Base-by-base conservation (phyloP, 495 filamentous ascomycete species). In the Chaetomidium leptoderma region DNA sequence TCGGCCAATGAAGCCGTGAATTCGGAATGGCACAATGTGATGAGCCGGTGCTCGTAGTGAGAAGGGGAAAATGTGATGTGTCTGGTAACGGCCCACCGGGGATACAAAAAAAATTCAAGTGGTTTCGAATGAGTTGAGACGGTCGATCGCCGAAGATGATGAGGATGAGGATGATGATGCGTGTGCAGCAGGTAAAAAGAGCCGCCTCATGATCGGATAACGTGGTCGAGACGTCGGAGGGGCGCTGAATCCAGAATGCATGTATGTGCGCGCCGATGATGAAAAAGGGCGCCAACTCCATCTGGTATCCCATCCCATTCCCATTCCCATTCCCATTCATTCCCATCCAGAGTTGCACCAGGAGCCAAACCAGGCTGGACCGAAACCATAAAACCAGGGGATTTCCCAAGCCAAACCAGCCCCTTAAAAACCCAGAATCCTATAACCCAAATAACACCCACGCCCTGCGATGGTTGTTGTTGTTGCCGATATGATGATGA, bases 391-490 rank as follows among this genome's bases (percentile, higher is more conserved):
- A 42, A 42, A 30, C 9, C 3, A 24, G 26, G 35, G 33, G 26
- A 16, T 40, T 27, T 19, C 60, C 60, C 36, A 60, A 57, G 21
- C 58, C 19, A 63, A 44, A 26, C 59, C 17, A 43, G 16, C 16
- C 45, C 44, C 27, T 16, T 8, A 45, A 3, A 47, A 49, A 47
- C 23, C 51, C 59, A 37, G 24, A 53, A 57, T 35, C 45, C 48
- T 43, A 47, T 27, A 55, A 24, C 44, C 52, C 49, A 49, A 45
- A 50, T 53, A 63, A 35, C 40, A n/a, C 53, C 54, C 54, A 57
- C 45, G 55, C 45, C 50, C 36, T 16, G 58, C 45, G 60, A 58
- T 51, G 52, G 29, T 36, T 48, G 55, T 53, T 53, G 46, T 47
- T 57, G 53, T 47, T 42, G 17, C 19, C 45, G 21, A 58, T 24